Base-by-base conservation (phyloP, 164 flowering plant genomes). In the Tetracentron sinense region DNA sequence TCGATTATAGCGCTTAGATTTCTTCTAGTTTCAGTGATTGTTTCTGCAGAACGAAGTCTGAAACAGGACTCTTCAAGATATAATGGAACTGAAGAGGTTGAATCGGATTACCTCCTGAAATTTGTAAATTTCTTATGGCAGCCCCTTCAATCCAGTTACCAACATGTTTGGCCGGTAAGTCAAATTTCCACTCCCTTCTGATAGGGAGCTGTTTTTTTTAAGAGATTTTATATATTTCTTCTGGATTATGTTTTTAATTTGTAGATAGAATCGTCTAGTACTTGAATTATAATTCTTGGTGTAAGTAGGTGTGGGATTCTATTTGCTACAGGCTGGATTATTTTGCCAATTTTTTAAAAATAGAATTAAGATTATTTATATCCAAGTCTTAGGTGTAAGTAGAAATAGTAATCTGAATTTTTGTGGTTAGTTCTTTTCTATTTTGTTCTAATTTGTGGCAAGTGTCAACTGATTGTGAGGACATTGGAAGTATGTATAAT, bases 151-250 rank as follows among this genome's bases (percentile, higher is more conserved):
- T 76, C 90, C 0, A 84, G 85, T 25, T 91, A 94, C 73, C 81
- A 83, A 0, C 98, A 91, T 76, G 91, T 87, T 68, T 94, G 98
- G 98, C 98, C 98, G 58, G 98, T 94, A 77, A 82, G 81, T 69
- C n/a, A n/a, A n/a, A n/a, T n/a, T n/a, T n/a, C n/a, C n/a, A n/a
- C n/a, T n/a, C n/a, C n/a, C n/a, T n/a, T n/a, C n/a, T n/a, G n/a
- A n/a, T n/a, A n/a, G n/a, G n/a, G n/a, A n/a, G n/a, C n/a, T n/a
- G n/a, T n/a, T n/a, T n/a, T n/a, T n/a, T n/a, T n/a, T n/a, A n/a
- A n/a, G n/a, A 60, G 25, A 23, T 55, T 22, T 61, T 47, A 19
- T 2, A 30, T 14, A 49, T n/a, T n/a, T n/a, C 12, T 59, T 10
- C 26, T 38, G 44, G 44, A 38, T 38, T 10, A 3, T 38, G 14